phyloP scores from a whole-genome alignment of 1,284 basidiomycete species.

The Puccinia coronata region DNA sequence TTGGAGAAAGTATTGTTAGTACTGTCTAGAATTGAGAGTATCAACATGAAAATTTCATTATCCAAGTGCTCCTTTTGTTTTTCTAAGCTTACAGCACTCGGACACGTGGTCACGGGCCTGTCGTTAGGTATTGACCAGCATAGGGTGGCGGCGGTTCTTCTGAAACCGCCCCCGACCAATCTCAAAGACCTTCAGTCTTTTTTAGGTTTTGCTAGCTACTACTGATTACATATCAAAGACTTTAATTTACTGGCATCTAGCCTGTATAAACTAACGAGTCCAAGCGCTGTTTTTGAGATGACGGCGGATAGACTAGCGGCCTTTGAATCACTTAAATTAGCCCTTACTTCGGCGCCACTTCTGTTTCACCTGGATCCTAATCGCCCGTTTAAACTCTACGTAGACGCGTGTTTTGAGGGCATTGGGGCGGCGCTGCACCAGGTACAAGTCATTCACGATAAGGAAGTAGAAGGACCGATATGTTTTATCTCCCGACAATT shows the following conservation, averaged over 20 bases:
- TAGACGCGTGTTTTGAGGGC: slow-evolving; percentile 1
- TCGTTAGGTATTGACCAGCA: background rate
- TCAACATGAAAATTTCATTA: slow-evolving; percentile 28
- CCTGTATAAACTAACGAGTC: background rate
- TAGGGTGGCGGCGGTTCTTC: background rate
- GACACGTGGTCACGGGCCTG: slow-evolving; percentile 17
- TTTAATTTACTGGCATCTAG: background rate
- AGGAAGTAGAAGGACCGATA: no score
- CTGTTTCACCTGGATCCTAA: background rate
- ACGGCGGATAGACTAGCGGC: background rate
- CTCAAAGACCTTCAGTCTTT: slow-evolving; percentile 10
- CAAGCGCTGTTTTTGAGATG: background rate
- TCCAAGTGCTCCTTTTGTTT: slow-evolving; percentile 17
- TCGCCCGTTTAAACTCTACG: slow-evolving; percentile 1
- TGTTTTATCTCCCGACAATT: no score
- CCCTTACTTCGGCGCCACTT: background rate
- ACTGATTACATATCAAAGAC: background rate
- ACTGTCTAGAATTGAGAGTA: background rate
- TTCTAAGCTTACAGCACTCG: slow-evolving; percentile 8
- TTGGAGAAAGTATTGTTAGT: background rate
- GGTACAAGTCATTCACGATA: background rate
- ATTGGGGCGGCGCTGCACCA: slow-evolving; percentile 12
- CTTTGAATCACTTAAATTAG: background rate
- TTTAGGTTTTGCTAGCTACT: slow-evolving; percentile 18
- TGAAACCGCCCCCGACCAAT: background rate